Base-by-base conservation (phyloP, 2,329 filamentous ascomycete genomes). In the Kalmusia sp. region DNA sequence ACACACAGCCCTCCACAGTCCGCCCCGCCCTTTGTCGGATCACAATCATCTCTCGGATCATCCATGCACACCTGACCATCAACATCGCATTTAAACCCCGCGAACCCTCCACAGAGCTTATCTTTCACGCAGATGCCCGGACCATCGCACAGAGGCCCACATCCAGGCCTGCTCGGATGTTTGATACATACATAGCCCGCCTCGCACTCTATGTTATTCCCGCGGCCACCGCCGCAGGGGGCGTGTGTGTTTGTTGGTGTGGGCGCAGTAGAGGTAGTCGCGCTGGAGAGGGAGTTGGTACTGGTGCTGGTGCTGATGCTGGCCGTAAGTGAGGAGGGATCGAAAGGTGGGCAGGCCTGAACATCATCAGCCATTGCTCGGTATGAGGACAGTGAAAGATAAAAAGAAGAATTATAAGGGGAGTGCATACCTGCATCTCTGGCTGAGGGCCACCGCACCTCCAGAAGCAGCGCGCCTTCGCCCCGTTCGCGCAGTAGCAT, bases 1-100 rank as follows among this genome's bases (percentile, higher is more conserved):
- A 73, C 58, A 58, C 79, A 81, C 27, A 80, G 58, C 0, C 78
- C 78, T 4, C 65, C 70, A 53, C 78, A 81, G 57, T 81, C 78
- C 2, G 69, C 67, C 0, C 76, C 77, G 0, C 77, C 77, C 1
- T 67, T 63, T 21, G 55, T 17, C 1, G 72, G 69, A 60, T 76
- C 71, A 54, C 78, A 81, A 11, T 70, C 64, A 57, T 80, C 78
- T 9, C 70, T 60, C 4, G 76, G 75, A 55, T 79, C 74, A 64
- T 80, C 78, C 28, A 75, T 59, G 51, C 79, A 81, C 8, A 65
- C 62, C 64, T 72, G 64, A 1, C 67, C 70, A 9, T 51, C 35
- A 3, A 50, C 37, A 5, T 62, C 52, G 54, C 78, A 80, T 2
- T 2, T 25, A 17, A 71, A 61, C 1, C 69, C 76, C 0, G 69